A percentile compares a stretch with the other conserved stretches of the same genome.
phyloP scores from a whole-genome alignment of 2,329 filamentous ascomycete species.

The Talaromyces sp. region DNA sequence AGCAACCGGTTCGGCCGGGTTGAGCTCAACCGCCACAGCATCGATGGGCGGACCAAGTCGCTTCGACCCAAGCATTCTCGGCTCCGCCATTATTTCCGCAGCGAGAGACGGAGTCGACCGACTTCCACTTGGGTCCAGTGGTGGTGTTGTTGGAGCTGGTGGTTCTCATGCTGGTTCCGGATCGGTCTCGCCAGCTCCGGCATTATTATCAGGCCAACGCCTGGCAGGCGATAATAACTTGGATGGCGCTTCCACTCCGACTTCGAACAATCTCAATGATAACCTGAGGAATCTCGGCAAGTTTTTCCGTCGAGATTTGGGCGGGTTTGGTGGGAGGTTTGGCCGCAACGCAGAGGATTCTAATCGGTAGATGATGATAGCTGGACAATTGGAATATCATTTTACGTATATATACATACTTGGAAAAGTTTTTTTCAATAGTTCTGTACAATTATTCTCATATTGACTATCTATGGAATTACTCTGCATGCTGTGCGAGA shows the following conservation, averaged over 20 bases:
- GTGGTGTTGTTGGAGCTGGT: conserved; percentile 27
- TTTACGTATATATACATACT: not conserved
- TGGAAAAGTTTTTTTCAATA: not conserved
- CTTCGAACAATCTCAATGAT: conserved; percentile 67
- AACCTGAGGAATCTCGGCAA: conserved; percentile 94
- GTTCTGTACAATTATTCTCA: not conserved
- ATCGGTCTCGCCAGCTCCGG: conserved; percentile 4
- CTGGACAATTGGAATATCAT: not conserved
- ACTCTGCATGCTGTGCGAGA: not conserved
- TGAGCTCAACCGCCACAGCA: conserved; percentile 38
- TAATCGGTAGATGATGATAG: conserved; percentile 8
- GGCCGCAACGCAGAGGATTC: conserved; percentile 42
- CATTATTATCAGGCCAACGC: conserved; percentile 3
- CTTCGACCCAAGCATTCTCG: conserved; percentile 78
- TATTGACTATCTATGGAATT: not conserved
- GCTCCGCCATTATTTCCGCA: conserved; percentile 81
- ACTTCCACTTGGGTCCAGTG: conserved; percentile 43
- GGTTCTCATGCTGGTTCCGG: conserved; percentile 7
- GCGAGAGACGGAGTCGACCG: conserved; percentile 78
- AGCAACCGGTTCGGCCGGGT: conserved; percentile 30
- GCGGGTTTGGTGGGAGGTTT: conserved; percentile 68
- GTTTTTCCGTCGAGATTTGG: conserved; percentile 87
- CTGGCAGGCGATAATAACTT: conserved; percentile 5
- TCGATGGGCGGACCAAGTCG: conserved; percentile 46
- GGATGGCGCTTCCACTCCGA: conserved; percentile 23